phyloP scores from a whole-genome alignment of 768 basidiomycete genomes.

The Lentinula detonsa region DNA sequence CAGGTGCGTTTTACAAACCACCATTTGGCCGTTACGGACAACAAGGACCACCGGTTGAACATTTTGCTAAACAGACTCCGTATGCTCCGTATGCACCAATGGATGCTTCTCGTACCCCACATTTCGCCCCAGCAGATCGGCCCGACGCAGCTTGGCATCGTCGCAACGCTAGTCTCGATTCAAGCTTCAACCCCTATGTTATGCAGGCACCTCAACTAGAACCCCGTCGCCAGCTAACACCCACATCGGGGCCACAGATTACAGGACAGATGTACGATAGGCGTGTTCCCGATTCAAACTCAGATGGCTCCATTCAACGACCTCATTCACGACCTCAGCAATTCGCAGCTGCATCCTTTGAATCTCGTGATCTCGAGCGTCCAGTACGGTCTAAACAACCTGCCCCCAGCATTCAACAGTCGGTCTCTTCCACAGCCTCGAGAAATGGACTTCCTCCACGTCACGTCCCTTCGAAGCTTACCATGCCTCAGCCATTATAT shows the following conservation, averaged over 20 bases:
- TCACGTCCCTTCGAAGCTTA: conserved; percentile 57
- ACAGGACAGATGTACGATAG: background rate
- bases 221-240: background rate
- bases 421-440: conserved; percentile 5
- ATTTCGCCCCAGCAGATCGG: background rate
- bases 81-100: background rate
- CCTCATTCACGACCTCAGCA: background rate
- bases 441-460: conserved; percentile 14
- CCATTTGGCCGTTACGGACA: background rate
- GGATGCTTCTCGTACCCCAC: background rate
- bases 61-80: background rate
- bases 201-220: background rate
- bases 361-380: background rate
- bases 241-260: background rate
- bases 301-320: background rate
- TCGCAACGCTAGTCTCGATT: background rate
- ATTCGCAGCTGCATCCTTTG: background rate
- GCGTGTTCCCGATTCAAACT: background rate
- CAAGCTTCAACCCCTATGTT: background rate
- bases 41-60: background rate
- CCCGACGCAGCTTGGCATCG: background rate
- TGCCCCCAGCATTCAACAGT: conserved; percentile 6
- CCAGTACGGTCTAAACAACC: background rate
- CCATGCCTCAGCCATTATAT: conserved; percentile 66
- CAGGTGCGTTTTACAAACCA: background rate